phyloP scores from a whole-genome alignment of 257 asterid species.

The Thymus quinquecostatus region DNA sequence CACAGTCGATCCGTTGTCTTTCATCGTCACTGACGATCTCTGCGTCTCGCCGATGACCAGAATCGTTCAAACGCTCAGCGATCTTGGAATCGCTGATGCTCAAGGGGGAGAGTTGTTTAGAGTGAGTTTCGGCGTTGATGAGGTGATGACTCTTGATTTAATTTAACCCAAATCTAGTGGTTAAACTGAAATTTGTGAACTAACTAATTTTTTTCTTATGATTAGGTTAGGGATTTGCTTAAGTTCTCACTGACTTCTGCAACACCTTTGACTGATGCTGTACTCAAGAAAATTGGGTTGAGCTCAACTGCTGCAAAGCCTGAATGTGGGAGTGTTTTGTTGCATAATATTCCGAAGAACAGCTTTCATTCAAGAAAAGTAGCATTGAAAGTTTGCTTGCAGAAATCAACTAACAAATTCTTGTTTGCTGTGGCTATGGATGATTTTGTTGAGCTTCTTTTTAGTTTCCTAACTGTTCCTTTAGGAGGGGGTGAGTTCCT shows the following conservation, averaged over 20 bases:
- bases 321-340: background rate
- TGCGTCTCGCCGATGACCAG: too few relatives aligned
- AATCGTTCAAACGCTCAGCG: too few relatives aligned
- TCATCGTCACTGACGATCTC: too few relatives aligned
- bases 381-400: conserved; percentile 9
- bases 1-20: too few relatives aligned
- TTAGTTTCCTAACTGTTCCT: conserved; percentile 30
- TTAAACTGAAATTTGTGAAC: too few relatives aligned
- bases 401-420: conserved; percentile 25
- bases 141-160: background rate
- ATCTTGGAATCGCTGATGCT: too few relatives aligned
- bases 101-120: too few relatives aligned
- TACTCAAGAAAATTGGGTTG: too few relatives aligned
- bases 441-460: conserved; percentile 30
- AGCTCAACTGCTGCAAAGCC: background rate
- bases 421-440: conserved; percentile 30
- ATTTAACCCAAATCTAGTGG: too few relatives aligned
- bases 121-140: too few relatives aligned
- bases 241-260: too few relatives aligned
- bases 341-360: background rate
- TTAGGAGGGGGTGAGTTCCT: conserved; percentile 23
- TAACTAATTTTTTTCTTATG: background rate
- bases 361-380: background rate
- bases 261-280: too few relatives aligned
- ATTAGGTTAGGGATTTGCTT: background rate